A percentile compares a stretch with the other conserved stretches of the same genome.
These are phyloP conservation scores for Irpex sp. DNA, from an alignment of 1,284 basidiomycete species.

Conservation along the genomic window DNA sequence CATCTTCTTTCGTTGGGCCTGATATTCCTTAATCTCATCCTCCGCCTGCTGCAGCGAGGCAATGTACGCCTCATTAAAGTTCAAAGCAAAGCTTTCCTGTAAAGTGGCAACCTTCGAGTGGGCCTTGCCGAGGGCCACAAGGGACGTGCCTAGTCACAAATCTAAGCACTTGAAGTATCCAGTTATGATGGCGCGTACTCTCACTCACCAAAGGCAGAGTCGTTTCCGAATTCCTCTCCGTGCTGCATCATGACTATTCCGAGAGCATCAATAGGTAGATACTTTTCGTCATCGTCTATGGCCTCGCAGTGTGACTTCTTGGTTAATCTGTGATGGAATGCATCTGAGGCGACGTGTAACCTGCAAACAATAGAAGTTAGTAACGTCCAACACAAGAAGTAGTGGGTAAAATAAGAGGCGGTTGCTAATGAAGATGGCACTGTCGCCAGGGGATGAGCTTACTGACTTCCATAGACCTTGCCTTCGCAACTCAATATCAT, in stretches of 20 bases:
- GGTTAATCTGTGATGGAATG: constrained; percentile 56
- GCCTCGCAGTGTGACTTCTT: constrained; percentile 66
- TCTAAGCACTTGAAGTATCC: background rate
- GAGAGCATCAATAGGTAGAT: constrained; percentile 71
- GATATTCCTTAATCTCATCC: constrained; percentile 72
- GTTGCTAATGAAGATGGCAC: background rate
- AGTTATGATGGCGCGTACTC: background rate
- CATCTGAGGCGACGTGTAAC: constrained; percentile 55
- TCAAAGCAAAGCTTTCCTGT: constrained; percentile 74
- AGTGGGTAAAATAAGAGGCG: background rate
- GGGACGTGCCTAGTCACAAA: constrained; percentile 50
- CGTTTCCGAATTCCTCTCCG: constrained; percentile 76
- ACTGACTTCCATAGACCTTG: constrained; percentile 31
- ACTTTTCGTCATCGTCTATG: constrained; percentile 58
- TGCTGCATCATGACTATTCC: constrained; percentile 85
- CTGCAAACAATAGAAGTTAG: constrained; percentile 30
- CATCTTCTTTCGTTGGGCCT: constrained; percentile 69
- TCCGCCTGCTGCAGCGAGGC: constrained; percentile 56
- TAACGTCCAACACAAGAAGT: background rate
- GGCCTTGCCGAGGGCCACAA: constrained; percentile 73
- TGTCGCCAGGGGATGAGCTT: background rate
- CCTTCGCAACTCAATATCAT: constrained; percentile 34
- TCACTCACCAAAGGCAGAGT: constrained; percentile 60
- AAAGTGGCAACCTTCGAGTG: constrained; percentile 79
- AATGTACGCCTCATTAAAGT: constrained; percentile 71